Conservation (phyloP, 495 filamentous ascomycete genomes). For the Corynascus novoguineensis region DNA sequence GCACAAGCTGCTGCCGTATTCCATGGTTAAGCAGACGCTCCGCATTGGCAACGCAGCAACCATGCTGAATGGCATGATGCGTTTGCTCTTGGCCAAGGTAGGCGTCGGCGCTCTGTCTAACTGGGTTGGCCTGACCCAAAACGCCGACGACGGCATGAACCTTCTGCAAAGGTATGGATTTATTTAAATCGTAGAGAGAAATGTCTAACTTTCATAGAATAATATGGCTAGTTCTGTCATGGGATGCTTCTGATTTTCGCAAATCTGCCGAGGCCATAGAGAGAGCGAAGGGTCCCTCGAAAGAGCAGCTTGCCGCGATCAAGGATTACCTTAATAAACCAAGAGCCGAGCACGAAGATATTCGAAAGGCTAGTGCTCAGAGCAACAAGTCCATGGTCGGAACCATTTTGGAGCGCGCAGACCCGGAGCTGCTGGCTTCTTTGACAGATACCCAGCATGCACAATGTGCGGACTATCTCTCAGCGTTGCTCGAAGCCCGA, state of each 20-base stretch:
- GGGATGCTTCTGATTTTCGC: slow-evolving; percentile 55
- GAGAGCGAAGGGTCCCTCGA: slow-evolving; percentile 39
- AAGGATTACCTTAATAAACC: slow-evolving; percentile 41
- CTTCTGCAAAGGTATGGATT: slow-evolving; percentile 46
- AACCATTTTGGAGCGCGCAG: slow-evolving; percentile 41
- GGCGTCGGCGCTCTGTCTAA: slow-evolving; percentile 57
- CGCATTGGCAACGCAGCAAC: slow-evolving; percentile 62
- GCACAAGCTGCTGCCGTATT: slow-evolving; percentile 56
- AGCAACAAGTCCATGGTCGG: slow-evolving; percentile 44
- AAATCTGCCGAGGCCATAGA: slow-evolving; percentile 50
- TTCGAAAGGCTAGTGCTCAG: slow-evolving; percentile 36
- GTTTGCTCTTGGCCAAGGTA: slow-evolving; percentile 58
- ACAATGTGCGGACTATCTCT: slow-evolving; percentile 54
- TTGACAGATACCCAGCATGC: slow-evolving; percentile 49
- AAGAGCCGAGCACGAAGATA: slow-evolving; percentile 45
- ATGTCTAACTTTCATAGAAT: slow-evolving; percentile 43
- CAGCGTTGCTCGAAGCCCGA: slow-evolving; percentile 50
- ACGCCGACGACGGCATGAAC: slow-evolving; percentile 63
- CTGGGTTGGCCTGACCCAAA: slow-evolving; percentile 57
- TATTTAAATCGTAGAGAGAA: neutral
- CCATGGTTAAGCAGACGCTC: slow-evolving; percentile 55
- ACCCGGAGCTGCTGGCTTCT: slow-evolving; percentile 22
- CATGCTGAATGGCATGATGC: slow-evolving; percentile 62
- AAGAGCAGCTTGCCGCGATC: slow-evolving; percentile 46
- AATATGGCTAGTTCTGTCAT: slow-evolving; percentile 55